phyloP scores from a whole-genome alignment of 441 rosid genomes.

The Omphalea diandra region DNA sequence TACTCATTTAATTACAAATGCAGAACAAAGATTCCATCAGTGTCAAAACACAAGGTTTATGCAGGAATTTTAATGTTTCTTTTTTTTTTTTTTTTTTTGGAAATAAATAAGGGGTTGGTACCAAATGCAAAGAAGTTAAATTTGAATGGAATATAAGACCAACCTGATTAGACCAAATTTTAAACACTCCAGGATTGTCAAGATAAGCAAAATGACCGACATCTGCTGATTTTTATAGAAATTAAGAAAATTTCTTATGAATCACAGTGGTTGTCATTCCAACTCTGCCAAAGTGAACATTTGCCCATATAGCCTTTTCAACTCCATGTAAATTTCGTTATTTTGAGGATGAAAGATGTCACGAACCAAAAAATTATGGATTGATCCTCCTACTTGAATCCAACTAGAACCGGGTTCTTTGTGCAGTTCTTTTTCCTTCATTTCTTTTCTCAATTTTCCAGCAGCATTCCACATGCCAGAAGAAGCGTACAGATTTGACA shows the following conservation, averaged over 20 bases:
- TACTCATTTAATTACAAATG: background rate
- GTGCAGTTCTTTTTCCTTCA: conserved; percentile 33
- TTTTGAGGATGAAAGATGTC: conserved; percentile 33
- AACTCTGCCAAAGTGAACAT: conserved; percentile 22
- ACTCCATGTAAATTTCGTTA: conserved; percentile 27
- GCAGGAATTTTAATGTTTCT: no score
- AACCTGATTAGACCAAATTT: background rate
- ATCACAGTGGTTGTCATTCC: conserved; percentile 12
- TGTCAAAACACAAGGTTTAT: background rate
- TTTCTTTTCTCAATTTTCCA: conserved; percentile 40
- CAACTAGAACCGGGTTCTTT: conserved; percentile 49
- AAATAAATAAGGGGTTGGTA: background rate
- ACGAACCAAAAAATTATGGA: conserved; percentile 32
- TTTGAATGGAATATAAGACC: background rate
- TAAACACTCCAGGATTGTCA: background rate
- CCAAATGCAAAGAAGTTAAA: background rate
- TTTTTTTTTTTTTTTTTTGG: no score
- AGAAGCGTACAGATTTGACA: conserved; percentile 42
- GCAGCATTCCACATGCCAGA: conserved; percentile 39
- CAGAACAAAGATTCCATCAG: background rate
- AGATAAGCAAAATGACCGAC: background rate
- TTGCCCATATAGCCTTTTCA: conserved; percentile 30
- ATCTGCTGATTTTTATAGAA: background rate
- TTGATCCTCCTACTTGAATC: conserved; percentile 36
- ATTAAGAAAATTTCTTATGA: background rate